Evolutionary conservation across 371 early-diverging fungal genomes (phyloP).

Genomic region (Mortierella sp.): DNA sequence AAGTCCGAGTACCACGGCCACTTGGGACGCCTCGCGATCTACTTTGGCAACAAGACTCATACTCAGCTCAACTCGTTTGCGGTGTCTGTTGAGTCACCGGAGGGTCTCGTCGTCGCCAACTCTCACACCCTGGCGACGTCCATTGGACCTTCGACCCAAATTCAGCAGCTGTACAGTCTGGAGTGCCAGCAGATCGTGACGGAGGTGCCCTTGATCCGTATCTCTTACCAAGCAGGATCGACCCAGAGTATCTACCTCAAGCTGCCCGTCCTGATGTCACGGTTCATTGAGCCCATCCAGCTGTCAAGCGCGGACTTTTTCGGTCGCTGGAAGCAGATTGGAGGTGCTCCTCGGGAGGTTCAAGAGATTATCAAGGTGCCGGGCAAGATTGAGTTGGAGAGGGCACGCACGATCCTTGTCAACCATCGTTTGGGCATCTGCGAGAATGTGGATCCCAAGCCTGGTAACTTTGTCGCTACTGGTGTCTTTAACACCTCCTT

Average conservation of each 20-base stretch:
- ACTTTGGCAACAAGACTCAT: slow-evolving; percentile 88
- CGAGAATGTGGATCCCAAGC: slow-evolving; percentile 90
- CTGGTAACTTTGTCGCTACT: slow-evolving; percentile 90
- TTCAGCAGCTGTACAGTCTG: slow-evolving; percentile 81
- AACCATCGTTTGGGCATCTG: slow-evolving; percentile 83
- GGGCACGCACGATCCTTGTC: slow-evolving; percentile 65
- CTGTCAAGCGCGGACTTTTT: slow-evolving; percentile 91
- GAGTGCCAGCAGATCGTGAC: slow-evolving; percentile 74
- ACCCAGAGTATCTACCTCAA: slow-evolving; percentile 68
- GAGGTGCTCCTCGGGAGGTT: slow-evolving; percentile 84
- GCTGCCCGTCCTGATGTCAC: slow-evolving; percentile 85
- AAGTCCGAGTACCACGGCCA: slow-evolving; percentile 91
- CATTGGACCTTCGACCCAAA: slow-evolving; percentile 79
- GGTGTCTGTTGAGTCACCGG: slow-evolving; percentile 56
- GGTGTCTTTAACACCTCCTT: slow-evolving; percentile 83
- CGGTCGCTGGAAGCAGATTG: slow-evolving; percentile 95
- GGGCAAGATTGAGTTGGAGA: slow-evolving; percentile 66
- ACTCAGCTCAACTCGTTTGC: slow-evolving; percentile 59
- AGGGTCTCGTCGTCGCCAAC: slow-evolving; percentile 56
- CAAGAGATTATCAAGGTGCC: slow-evolving; percentile 79
- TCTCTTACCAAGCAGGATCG: slow-evolving; percentile 73
- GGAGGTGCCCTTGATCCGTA: slow-evolving; percentile 72
- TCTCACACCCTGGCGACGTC: slow-evolving; percentile 61
- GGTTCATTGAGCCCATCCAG: slow-evolving; percentile 90
- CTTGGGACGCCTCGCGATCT: slow-evolving; percentile 89